phyloP scores from a whole-genome alignment of 805 yeast genomes.

The Wickerhamiella hasegawae region DNA sequence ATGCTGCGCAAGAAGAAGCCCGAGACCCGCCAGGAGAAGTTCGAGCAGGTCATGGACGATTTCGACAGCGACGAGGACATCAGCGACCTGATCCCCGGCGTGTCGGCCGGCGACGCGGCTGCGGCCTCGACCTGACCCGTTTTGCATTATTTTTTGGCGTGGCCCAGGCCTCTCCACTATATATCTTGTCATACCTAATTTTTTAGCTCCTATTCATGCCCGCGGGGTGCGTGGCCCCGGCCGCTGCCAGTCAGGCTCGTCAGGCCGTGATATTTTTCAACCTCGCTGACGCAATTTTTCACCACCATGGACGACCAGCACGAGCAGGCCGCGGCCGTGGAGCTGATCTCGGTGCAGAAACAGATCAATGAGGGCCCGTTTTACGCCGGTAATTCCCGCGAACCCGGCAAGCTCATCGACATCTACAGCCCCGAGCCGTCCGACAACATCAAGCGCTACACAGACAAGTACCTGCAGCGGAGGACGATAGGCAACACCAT shows the following conservation, averaged over 20 bases:
- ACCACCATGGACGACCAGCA: too few species aligned
- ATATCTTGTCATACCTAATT: too few species aligned
- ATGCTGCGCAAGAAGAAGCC: constrained; percentile 8
- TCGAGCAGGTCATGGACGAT: constrained; percentile 12
- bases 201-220: too few species aligned
- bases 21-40: constrained; percentile 5
- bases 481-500: constrained; percentile 55
- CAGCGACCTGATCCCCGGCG: constrained; percentile 16
- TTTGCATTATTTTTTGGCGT: too few species aligned
- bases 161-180: too few species aligned
- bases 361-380: constrained; percentile 13
- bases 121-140: too few species aligned
- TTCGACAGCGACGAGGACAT: constrained; percentile 23
- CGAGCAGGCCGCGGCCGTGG: constrained; percentile 4
- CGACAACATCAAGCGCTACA: constrained; percentile 68
- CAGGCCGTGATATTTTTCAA: too few species aligned
- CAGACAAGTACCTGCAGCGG: constrained; percentile 62
- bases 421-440: constrained; percentile 11
- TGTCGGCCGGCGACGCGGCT: too few species aligned
- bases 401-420: constrained; percentile 9
- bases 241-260: too few species aligned
- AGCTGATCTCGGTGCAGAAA: constrained; percentile 5
- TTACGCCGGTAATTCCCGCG: constrained; percentile 11
- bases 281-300: too few species aligned
- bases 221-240: too few species aligned